These are phyloP conservation scores for Epicoccum nigrum DNA, from an alignment of 2,329 filamentous ascomycete genomes.

Conservation along the genomic window DNA sequence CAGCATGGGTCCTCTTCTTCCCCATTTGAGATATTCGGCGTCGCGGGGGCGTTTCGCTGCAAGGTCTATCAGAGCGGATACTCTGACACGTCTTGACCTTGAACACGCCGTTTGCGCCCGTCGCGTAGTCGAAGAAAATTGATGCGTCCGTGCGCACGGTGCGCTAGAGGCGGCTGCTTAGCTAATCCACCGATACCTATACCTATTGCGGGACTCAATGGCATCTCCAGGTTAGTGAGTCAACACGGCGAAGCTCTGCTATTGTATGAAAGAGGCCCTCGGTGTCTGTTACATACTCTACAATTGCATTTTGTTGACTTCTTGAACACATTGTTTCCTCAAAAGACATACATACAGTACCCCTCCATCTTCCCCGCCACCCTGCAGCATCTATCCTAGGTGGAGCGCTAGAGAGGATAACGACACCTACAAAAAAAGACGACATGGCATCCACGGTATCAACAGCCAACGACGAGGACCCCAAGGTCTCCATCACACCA, in stretches of 20 bases:
- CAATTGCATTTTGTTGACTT: constrained; percentile 5
- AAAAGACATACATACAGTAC: constrained; percentile 1
- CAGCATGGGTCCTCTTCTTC: constrained; percentile 51
- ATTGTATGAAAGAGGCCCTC: constrained; percentile 3
- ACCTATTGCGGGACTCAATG: constrained; percentile 23
- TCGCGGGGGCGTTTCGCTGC: constrained; percentile 33
- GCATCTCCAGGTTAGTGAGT: constrained; percentile 35
- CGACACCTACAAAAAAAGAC: background rate
- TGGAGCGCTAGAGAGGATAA: too few species aligned
- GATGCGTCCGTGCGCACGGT: constrained; percentile 15
- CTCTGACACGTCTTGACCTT: constrained; percentile 48
- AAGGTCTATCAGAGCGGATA: constrained; percentile 47
- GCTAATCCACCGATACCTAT: too few species aligned
- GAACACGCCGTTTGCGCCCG: constrained; percentile 24
- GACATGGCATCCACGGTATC: constrained; percentile 33
- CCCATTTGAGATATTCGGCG: constrained; percentile 45
- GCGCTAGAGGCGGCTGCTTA: too few species aligned
- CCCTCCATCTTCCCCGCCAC: constrained; percentile 22
- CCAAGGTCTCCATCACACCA: constrained; percentile 66
- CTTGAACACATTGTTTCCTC: background rate
- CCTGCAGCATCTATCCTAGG: too few species aligned
- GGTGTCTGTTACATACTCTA: background rate
- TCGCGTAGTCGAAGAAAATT: constrained; percentile 31
- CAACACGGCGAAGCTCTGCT: constrained; percentile 22
- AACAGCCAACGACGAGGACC: constrained; percentile 29